phyloP scores from a whole-genome alignment of 2,329 filamentous ascomycete genomes.

The Cadophora luteo-olivacea region DNA sequence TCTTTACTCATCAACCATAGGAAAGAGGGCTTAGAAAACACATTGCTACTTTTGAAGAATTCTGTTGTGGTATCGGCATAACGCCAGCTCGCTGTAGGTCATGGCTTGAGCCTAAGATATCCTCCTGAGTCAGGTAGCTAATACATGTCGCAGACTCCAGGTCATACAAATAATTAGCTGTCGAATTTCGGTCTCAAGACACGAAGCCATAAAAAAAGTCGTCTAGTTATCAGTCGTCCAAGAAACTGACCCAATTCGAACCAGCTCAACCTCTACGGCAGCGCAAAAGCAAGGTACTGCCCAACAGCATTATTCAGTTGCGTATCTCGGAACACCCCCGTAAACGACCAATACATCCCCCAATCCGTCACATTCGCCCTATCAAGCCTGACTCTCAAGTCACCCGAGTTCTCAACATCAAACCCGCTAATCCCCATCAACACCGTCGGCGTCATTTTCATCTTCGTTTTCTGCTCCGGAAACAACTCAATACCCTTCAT shows the following conservation, averaged over 20 bases:
- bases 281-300: not conserved
- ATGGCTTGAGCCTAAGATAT: not conserved
- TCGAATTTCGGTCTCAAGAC: not conserved
- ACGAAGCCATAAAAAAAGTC: not conserved
- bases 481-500: not conserved
- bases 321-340: not conserved
- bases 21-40: no score
- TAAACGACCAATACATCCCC: not conserved
- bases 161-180: not conserved
- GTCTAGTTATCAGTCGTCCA: not conserved
- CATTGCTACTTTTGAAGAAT: no score
- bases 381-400: not conserved
- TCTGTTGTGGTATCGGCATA: not conserved
- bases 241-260: no score
- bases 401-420: not conserved
- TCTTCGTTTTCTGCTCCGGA: not conserved
- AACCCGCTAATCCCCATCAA: conserved; percentile 2
- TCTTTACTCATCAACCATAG: no score
- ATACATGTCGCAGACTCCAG: not conserved
- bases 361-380: not conserved
- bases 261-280: not conserved
- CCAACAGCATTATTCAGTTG: not conserved
- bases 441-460: not conserved
- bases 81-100: not conserved
- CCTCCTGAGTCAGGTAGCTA: not conserved